Percentiles rank a stretch among this genome's conserved stretches.
These are phyloP conservation scores for Podospora bellae-mahoneyi DNA, from an alignment of 495 filamentous ascomycete genomes.

Conservation along the genomic window DNA sequence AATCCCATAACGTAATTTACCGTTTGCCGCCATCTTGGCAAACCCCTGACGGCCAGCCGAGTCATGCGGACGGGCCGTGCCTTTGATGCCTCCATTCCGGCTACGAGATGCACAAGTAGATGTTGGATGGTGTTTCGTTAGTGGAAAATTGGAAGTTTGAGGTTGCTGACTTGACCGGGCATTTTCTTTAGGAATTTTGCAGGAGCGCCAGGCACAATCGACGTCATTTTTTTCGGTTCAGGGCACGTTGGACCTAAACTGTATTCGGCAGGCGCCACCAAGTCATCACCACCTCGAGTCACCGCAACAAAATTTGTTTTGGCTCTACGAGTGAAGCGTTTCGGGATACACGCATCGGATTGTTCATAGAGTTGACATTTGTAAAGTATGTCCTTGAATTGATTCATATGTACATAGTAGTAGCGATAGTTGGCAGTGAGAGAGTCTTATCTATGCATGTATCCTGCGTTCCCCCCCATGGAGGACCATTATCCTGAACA, in stretches of 20 bases:
- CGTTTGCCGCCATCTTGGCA: conserved; percentile 16
- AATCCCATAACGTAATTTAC: conserved; percentile 23
- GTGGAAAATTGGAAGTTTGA: too few relatives aligned
- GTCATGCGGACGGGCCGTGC: neutral
- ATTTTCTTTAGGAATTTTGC: neutral
- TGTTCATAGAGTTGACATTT: too few relatives aligned
- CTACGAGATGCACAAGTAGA: neutral
- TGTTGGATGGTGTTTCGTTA: neutral
- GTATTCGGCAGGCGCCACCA: neutral
- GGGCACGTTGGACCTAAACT: neutral
- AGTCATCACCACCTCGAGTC: neutral
- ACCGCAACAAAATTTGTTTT: too few relatives aligned
- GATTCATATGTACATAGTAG: too few relatives aligned
- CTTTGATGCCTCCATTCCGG: neutral
- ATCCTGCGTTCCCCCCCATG: too few relatives aligned
- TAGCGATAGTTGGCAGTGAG: too few relatives aligned
- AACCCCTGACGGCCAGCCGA: conserved; percentile 6
- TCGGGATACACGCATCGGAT: too few relatives aligned
- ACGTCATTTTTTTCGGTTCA: neutral
- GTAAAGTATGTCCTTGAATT: too few relatives aligned
- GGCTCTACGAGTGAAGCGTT: too few relatives aligned
- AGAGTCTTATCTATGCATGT: too few relatives aligned
- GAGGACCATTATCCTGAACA: too few relatives aligned
- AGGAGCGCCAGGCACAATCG: neutral
- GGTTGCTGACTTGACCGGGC: neutral